phyloP scores from a whole-genome alignment of 768 basidiomycete genomes.

The Serpula lacrymans region DNA sequence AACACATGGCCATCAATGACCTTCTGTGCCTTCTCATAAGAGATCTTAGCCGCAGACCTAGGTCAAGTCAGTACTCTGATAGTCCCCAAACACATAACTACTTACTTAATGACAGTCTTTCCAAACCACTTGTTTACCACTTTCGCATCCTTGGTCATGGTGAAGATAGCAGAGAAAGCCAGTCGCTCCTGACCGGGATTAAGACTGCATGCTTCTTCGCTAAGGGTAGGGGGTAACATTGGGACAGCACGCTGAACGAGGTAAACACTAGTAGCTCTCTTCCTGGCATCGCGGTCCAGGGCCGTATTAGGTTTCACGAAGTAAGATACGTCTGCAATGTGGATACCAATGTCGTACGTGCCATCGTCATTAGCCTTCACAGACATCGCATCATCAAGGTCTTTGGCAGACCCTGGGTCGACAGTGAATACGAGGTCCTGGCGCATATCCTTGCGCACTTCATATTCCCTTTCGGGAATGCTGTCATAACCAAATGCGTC shows the following conservation, averaged over 20 bases:
- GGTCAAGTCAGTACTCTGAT: slow-evolving; percentile 3
- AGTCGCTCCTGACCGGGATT: slow-evolving; percentile 85
- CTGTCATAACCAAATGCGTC: slow-evolving; percentile 36
- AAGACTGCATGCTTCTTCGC: slow-evolving; percentile 91
- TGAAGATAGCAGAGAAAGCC: slow-evolving; percentile 88
- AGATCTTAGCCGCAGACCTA: slow-evolving; percentile 83
- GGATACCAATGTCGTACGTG: slow-evolving; percentile 90
- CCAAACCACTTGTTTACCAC: slow-evolving; percentile 90
- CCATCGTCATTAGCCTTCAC: slow-evolving; percentile 89
- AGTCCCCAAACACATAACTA: slow-evolving; percentile 7
- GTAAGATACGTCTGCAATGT: slow-evolving; percentile 93
- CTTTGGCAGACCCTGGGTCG: slow-evolving; percentile 86
- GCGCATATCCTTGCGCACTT: slow-evolving; percentile 86
- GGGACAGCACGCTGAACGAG: slow-evolving; percentile 94
- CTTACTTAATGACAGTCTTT: slow-evolving; percentile 86
- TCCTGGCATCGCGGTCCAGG: slow-evolving; percentile 96
- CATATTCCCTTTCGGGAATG: slow-evolving; percentile 86
- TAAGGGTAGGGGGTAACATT: slow-evolving; percentile 93
- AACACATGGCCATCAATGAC: slow-evolving; percentile 74
- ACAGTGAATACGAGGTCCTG: slow-evolving; percentile 87
- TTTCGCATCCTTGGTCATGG: slow-evolving; percentile 76
- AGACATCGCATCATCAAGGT: slow-evolving; percentile 93
- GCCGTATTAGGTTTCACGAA: slow-evolving; percentile 95
- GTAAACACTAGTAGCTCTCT: slow-evolving; percentile 95
- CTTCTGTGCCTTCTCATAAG: slow-evolving; percentile 78